phyloP scores from a whole-genome alignment of 495 filamentous ascomycete species.

The Talaromyces nanjingensis region DNA sequence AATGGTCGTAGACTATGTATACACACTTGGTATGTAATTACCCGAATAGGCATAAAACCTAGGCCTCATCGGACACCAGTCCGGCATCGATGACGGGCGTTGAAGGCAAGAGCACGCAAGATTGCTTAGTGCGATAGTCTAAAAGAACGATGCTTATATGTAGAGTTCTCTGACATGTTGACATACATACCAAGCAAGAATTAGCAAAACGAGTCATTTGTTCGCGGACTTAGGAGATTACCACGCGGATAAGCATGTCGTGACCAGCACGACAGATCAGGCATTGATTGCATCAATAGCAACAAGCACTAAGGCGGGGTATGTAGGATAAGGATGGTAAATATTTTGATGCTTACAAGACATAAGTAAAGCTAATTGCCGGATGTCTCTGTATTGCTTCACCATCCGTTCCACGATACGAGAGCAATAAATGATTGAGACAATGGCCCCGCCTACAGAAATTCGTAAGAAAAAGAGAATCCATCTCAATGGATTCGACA shows the following conservation, averaged over 20 bases:
- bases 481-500: slow-evolving; percentile 7
- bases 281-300: background rate
- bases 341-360: too few species aligned
- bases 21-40: background rate
- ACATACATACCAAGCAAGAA: too few species aligned
- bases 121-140: too few species aligned
- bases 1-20: too few species aligned
- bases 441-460: background rate
- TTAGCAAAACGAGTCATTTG: too few species aligned
- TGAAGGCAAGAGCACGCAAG: too few species aligned
- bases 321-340: too few species aligned
- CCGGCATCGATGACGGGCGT: too few species aligned
- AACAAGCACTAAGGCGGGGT: background rate
- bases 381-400: background rate
- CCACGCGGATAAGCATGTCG: background rate
- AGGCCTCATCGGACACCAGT: background rate
- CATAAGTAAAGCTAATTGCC: too few species aligned
- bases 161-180: too few species aligned
- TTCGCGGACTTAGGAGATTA: background rate
- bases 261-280: background rate
- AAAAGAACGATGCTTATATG: too few species aligned
- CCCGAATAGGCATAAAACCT: background rate
- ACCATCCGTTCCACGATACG: background rate
- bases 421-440: background rate
- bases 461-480: background rate